Evolutionary conservation across 2,329 filamentous ascomycete species (phyloP).

Genomic region (Sporothrix schenckii): DNA sequence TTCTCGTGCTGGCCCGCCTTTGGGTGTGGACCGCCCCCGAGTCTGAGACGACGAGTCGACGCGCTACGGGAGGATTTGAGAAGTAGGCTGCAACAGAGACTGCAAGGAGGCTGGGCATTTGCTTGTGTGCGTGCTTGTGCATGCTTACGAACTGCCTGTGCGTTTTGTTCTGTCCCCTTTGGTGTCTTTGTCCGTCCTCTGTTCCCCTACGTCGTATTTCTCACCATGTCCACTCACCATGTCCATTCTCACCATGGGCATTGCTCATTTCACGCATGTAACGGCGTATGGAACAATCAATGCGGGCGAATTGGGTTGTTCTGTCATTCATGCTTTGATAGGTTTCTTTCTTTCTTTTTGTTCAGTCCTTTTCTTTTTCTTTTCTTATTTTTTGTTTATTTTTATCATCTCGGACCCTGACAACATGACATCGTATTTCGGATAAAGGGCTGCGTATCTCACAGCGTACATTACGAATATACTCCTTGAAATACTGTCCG

Average conservation of each 20-base stretch:
- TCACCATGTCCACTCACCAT: too few relatives aligned
- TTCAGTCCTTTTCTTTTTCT: background rate
- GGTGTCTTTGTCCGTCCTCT: background rate
- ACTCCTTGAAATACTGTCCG: too few relatives aligned
- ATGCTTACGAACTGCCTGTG: too few relatives aligned
- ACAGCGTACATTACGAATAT: too few relatives aligned
- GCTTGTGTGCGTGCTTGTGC: background rate
- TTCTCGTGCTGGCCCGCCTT: background rate
- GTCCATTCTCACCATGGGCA: too few relatives aligned
- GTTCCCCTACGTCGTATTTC: background rate
- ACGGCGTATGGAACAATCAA: background rate
- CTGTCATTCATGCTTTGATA: background rate
- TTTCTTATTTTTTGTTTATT: background rate
- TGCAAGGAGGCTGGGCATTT: constrained; percentile 10
- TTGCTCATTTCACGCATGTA: background rate
- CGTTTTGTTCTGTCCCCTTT: background rate
- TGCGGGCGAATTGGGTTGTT: background rate
- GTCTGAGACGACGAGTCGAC: constrained; percentile 17
- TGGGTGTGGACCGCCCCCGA: constrained; percentile 23
- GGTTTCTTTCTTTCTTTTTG: background rate
- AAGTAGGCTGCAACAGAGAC: background rate
- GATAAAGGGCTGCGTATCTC: too few relatives aligned
- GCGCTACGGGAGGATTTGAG: constrained; percentile 10
- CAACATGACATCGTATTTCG: too few relatives aligned
- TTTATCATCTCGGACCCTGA: background rate